Conservation (phyloP, 2,329 filamentous ascomycete species). For the Fusarium duplospermum region DNA sequence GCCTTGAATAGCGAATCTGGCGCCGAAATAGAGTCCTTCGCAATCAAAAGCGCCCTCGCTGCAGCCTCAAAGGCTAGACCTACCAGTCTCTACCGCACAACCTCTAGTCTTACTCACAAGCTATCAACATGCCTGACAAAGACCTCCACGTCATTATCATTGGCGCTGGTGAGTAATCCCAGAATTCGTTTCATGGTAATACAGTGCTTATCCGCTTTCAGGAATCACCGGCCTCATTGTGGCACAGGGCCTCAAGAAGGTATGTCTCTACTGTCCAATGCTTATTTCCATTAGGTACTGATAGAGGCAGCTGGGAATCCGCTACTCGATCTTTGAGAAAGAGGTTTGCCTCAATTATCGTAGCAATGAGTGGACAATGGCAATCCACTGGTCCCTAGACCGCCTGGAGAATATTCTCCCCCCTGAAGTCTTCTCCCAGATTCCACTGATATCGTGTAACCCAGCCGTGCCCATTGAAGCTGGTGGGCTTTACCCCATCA, state of each 20-base stretch:
- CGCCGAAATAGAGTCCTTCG: not conserved
- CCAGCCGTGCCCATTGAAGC: constrained; percentile 33
- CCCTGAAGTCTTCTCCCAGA: constrained; percentile 22
- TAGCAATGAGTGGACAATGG: constrained; percentile 43
- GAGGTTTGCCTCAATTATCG: constrained; percentile 34
- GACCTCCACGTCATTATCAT: constrained; percentile 35
- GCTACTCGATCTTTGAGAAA: constrained; percentile 36
- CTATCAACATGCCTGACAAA: constrained; percentile 19
- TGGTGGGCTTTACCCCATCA: constrained; percentile 37
- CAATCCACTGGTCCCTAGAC: constrained; percentile 37
- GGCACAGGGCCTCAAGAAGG: constrained; percentile 32
- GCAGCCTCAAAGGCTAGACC: not conserved
- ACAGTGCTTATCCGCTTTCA: not conserved
- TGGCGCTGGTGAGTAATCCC: constrained; percentile 24
- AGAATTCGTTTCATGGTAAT: not conserved
- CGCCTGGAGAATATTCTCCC: constrained; percentile 31
- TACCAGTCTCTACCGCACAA: not conserved
- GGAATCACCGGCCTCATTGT: constrained; percentile 36
- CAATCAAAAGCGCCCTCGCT: not conserved
- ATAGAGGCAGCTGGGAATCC: constrained; percentile 15
- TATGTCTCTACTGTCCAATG: not conserved
- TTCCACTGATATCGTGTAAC: constrained; percentile 37
- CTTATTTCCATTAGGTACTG: not conserved
- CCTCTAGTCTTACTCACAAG: not conserved
- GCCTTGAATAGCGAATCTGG: too few relatives aligned